Evolutionary conservation across 106 monocot species (phyloP).

Genomic region (Cymbidium sinense): DNA sequence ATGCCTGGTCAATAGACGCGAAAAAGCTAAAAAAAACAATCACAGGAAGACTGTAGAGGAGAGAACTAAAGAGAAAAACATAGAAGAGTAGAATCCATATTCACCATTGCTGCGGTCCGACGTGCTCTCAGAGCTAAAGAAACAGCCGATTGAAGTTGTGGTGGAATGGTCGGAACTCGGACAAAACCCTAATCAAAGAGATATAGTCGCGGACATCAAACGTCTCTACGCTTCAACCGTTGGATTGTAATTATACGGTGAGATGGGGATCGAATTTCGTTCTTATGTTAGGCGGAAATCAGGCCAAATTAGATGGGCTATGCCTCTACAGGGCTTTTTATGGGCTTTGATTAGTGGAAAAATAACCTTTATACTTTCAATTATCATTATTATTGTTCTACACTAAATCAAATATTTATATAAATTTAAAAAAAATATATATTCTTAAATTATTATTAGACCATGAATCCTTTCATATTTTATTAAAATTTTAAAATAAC

Average conservation of each 20-base stretch:
- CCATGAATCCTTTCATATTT: too few species aligned
- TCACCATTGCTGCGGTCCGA: not conserved
- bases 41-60: not conserved
- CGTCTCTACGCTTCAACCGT: not conserved
- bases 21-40: not conserved
- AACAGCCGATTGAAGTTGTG: not conserved
- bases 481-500: too few species aligned
- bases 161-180: not conserved
- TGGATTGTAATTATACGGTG: slow-evolving; percentile 1
- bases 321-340: too few species aligned
- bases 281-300: too few species aligned
- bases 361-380: too few species aligned
- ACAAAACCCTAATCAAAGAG: not conserved
- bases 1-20: not conserved
- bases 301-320: too few species aligned
- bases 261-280: too few species aligned
- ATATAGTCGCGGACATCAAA: not conserved
- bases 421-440: too few species aligned
- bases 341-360: too few species aligned
- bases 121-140: not conserved
- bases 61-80: not conserved
- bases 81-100: not conserved
- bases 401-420: too few species aligned
- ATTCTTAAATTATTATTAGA: too few species aligned
- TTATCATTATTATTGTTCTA: too few species aligned